Percentiles rank a stretch among this genome's conserved stretches.
Evolutionary conservation across 1,284 basidiomycete genomes (phyloP).

Genomic region (Peniophora sp.): DNA sequence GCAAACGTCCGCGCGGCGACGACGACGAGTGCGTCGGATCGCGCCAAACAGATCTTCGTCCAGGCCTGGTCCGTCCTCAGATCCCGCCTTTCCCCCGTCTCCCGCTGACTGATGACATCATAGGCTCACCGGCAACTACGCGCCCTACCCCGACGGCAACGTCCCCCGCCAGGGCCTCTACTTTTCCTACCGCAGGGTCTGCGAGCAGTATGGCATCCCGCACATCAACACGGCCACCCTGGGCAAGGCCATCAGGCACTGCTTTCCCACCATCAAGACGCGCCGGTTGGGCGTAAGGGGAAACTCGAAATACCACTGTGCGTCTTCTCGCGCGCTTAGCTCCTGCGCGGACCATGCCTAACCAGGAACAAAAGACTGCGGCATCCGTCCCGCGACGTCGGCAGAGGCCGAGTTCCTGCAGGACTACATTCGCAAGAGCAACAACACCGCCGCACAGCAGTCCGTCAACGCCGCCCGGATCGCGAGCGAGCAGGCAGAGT

Average conservation of each 20-base stretch:
- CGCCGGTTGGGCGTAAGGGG: slow-evolving; percentile 84
- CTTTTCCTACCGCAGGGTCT: slow-evolving; percentile 85
- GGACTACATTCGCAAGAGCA: slow-evolving; percentile 82
- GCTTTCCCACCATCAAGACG: slow-evolving; percentile 92
- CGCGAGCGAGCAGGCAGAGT: slow-evolving; percentile 55
- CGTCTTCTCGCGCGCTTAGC: slow-evolving; percentile 23
- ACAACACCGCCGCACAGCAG: slow-evolving; percentile 70
- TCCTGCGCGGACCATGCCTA: slow-evolving; percentile 4
- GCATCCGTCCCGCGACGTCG: slow-evolving; percentile 79
- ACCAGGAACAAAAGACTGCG: slow-evolving; percentile 55
- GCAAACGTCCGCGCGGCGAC: slow-evolving; percentile 81
- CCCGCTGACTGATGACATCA: slow-evolving; percentile 5
- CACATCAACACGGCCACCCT: slow-evolving; percentile 92
- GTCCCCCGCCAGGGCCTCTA: slow-evolving; percentile 84
- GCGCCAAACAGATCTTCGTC: slow-evolving; percentile 85
- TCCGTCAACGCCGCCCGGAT: slow-evolving; percentile 64
- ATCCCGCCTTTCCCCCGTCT: slow-evolving; percentile 3
- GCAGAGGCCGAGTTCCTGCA: slow-evolving; percentile 87
- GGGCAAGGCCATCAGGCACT: slow-evolving; percentile 87
- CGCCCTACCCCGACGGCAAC: slow-evolving; percentile 85
- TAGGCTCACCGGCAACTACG: slow-evolving; percentile 83
- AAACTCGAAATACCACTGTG: slow-evolving; percentile 90
- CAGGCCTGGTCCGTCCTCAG: slow-evolving; percentile 65
- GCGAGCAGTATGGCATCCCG: slow-evolving; percentile 83
- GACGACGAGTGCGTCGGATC: slow-evolving; percentile 79